Percentiles rank a stretch among this genome's conserved stretches.
These are phyloP conservation scores for Sisymbrium irio DNA, from an alignment of 345 rosid genomes.

Conservation along the genomic window DNA sequence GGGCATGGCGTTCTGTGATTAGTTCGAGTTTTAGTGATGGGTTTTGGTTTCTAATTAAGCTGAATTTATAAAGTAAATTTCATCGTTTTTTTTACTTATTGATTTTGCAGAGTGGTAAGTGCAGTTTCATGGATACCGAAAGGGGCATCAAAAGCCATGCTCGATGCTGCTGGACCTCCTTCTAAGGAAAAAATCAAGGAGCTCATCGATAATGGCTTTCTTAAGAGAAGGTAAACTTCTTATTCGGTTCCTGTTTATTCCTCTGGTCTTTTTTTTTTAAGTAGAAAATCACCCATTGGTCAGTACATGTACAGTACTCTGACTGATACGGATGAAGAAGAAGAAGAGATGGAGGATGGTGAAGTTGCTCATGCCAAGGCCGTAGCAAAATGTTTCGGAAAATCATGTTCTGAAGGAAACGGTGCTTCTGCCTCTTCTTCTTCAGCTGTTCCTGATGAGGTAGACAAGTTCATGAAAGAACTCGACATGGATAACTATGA, in stretches of 20 bases:
- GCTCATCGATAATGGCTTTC: constrained; percentile 44
- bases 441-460: constrained; percentile 41
- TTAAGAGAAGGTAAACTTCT: constrained; percentile 39
- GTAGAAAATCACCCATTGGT: background rate
- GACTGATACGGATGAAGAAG: constrained; percentile 36
- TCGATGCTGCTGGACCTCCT: constrained; percentile 60
- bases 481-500: constrained; percentile 85
- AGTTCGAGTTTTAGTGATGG: background rate
- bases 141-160: constrained; percentile 60
- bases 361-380: constrained; percentile 54
- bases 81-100: background rate
- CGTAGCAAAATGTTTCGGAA: constrained; percentile 60
- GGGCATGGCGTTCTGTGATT: background rate
- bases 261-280: background rate
- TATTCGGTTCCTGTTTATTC: background rate
- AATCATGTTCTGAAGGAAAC: constrained; percentile 37
- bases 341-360: constrained; percentile 36
- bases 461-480: constrained; percentile 59
- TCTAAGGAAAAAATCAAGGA: constrained; percentile 68
- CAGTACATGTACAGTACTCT: constrained; percentile 3
- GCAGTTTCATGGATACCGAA: constrained; percentile 79
- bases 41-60: background rate
- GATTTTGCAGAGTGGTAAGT: background rate
- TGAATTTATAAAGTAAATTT: background rate
- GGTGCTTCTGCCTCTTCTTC: constrained; percentile 29